Base-by-base conservation (phyloP, 805 yeast genomes). In the Jamesozyma hellenica region DNA sequence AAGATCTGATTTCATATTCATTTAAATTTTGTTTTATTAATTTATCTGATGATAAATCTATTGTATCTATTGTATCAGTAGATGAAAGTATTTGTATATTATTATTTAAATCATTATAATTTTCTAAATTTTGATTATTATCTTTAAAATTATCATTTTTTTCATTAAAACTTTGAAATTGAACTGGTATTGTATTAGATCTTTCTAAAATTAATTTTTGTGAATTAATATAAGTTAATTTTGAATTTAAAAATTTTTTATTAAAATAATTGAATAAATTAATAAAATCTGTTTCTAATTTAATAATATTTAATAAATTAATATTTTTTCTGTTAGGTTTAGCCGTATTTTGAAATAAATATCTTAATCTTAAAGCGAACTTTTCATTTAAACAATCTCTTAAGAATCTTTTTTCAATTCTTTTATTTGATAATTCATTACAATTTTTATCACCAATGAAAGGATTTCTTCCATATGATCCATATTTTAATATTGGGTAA, bases 381-480 rank as follows among this genome's bases (percentile, higher is more conserved):
- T 46, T 42, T 40, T 53, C 47, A 41, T 50, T 53, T 14, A 41
- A 23, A 16, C 40, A 38, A 40, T 56, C 56, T 29, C 52, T 48
- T 34, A 40, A 48, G 28, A 43, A 53, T 25, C 60, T 46, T 37
- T 55, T 53, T 16, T 49, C 40, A 3, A 55, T 48, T 29, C 54
- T 30, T 25, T 46, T 44, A 16, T 48, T 42, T 9, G 49, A 42
- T 9, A 39, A 32, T 32, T 51, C 54, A 30, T 49, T 53, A 17
- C 42, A 41, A 4, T 44, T 39, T 5, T 47, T 50, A 34, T 81
- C 87, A 36, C 69, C 70, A 13, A 79, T 68, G 63, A 88, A 90
- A 3, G 94, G 84, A 44, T 94, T 77, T 48, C 80, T 72, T 3
- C 95, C 96, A 50, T 54, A 55, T 10, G 56, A 44, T 6, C 56